These are phyloP conservation scores for Vigna mungo DNA, from an alignment of 306 rosid genomes.

Conservation along the genomic window DNA sequence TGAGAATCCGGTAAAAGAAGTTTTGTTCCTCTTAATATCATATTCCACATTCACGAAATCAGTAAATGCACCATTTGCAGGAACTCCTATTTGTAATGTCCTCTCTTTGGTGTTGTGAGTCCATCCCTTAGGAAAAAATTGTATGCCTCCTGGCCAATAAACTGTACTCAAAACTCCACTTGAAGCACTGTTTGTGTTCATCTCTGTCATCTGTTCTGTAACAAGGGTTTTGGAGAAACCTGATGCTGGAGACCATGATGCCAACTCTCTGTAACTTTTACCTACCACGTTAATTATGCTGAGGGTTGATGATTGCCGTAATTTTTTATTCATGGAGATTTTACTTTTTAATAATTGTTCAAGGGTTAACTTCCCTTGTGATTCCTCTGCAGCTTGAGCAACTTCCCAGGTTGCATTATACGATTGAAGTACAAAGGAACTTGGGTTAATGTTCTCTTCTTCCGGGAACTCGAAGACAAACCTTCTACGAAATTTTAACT, in stretches of 20 bases:
- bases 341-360: slow-evolving; percentile 39
- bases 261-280: slow-evolving; percentile 57
- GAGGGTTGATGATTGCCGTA: slow-evolving; percentile 41
- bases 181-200: neutral
- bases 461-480: slow-evolving; percentile 55
- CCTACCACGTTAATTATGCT: slow-evolving; percentile 63
- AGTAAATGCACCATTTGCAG: slow-evolving; percentile 49
- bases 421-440: slow-evolving; percentile 60
- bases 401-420: slow-evolving; percentile 54
- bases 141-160: slow-evolving; percentile 56
- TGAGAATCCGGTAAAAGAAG: slow-evolving; percentile 58
- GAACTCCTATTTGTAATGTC: slow-evolving; percentile 56
- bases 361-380: slow-evolving; percentile 37
- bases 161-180: slow-evolving; percentile 1
- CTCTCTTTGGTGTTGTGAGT: neutral
- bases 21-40: slow-evolving; percentile 34
- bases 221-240: slow-evolving; percentile 50
- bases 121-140: slow-evolving; percentile 50
- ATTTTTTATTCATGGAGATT: slow-evolving; percentile 41
- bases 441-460: slow-evolving; percentile 61
- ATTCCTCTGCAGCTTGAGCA: slow-evolving; percentile 41
- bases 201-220: neutral
- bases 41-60: slow-evolving; percentile 62
- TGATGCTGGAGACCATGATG: slow-evolving; percentile 57
- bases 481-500: slow-evolving; percentile 49